Base-by-base conservation (phyloP, 2,329 filamentous ascomycete species). In the Pseudocercospora crystallina region DNA sequence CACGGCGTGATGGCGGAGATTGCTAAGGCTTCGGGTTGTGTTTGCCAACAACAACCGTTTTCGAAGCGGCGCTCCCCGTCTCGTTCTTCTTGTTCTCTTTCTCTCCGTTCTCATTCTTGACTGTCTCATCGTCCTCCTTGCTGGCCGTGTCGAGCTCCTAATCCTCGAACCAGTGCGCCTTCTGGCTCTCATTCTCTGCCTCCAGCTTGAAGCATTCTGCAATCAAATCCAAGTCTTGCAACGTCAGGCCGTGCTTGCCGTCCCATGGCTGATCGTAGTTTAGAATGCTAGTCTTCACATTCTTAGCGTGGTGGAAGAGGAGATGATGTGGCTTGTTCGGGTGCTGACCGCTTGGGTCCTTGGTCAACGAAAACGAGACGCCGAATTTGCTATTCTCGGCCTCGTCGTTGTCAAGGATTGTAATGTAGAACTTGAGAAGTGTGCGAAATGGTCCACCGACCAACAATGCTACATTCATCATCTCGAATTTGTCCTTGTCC, bases 361-460 rank as follows among this genome's bases (percentile, higher is more conserved):
- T 26, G 7, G 20, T 26, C 7, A 3, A 4, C 7, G 20, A 26
- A 3, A 26, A 7, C 20, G 20, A 3, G 7, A 26, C 20, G 7
- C 7, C 20, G 20, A 26, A 7, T 7, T 26, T 26, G 20, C 20
- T 26, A 26, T 7, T 31, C 20, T 13, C 11, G 8, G 29, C 32
- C 17, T 13, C 31, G 13, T 13, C 8, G 12, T 5, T 29, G 13
- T n/a, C 15, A 13, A 33, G 9, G 13, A 32, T 26, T 7, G 13
- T 32, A 15, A 40, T 10, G 45, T 15, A 1, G 14, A 47, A 2
- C 4, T 10, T 30, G 20, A 43, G 42, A 15, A 60, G 40, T 3
- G 39, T 48, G 33, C 55, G 51, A 30, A 60, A 60, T 4, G 57
- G 39, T 8, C 44, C 58, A 30, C 55, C 55, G 13, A 60, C 43